Conservation (phyloP, 2,329 filamentous ascomycete genomes). For the Curvularia eragrostidis region DNA sequence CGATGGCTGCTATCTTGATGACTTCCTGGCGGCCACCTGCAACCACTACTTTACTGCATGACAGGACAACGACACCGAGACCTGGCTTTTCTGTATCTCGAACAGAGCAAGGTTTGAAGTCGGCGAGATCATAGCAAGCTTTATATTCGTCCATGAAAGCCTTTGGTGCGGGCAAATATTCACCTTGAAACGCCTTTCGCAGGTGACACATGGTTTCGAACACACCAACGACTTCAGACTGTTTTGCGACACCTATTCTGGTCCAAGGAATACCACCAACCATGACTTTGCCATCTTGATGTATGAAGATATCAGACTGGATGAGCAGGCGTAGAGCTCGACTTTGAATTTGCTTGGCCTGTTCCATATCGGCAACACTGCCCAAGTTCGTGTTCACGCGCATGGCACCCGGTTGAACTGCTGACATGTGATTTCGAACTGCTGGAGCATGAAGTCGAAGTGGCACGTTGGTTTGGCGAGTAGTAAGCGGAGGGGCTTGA, state of each 20-base stretch:
- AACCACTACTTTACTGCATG: conserved; percentile 41
- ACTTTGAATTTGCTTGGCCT: conserved; percentile 32
- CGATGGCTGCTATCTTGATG: conserved; percentile 44
- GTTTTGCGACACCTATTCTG: conserved; percentile 32
- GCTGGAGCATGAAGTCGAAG: too few species aligned
- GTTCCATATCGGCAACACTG: conserved; percentile 32
- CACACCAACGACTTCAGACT: conserved; percentile 27
- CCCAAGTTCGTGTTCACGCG: conserved; percentile 13
- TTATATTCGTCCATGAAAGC: conserved; percentile 33
- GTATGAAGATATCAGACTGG: conserved; percentile 38
- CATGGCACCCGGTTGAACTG: neutral
- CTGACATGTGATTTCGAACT: neutral
- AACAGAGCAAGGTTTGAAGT: conserved; percentile 34
- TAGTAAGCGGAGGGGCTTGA: neutral
- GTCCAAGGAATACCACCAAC: conserved; percentile 35
- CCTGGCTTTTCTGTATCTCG: conserved; percentile 18
- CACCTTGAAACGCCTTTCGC: conserved; percentile 32
- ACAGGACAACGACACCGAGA: conserved; percentile 32
- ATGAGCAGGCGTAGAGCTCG: conserved; percentile 39
- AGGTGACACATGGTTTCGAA: conserved; percentile 40
- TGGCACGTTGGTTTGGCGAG: neutral
- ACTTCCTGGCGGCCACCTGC: conserved; percentile 31
- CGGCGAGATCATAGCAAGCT: conserved; percentile 20
- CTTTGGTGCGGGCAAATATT: conserved; percentile 38
- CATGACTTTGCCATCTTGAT: conserved; percentile 34